phyloP scores from a whole-genome alignment of 495 filamentous ascomycete genomes.

The Delitschia confertaspora region DNA sequence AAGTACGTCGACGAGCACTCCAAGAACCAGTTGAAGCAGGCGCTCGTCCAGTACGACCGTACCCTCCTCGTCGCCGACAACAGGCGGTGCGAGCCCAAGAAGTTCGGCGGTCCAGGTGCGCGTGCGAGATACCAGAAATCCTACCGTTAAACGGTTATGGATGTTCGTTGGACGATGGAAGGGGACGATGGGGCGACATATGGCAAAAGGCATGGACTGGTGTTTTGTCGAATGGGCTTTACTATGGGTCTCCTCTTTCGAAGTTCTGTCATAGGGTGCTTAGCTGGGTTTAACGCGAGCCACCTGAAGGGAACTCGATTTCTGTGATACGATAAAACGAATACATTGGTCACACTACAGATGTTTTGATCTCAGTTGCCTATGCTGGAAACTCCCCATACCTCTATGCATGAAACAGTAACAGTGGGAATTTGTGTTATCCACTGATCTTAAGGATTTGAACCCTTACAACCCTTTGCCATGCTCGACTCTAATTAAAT shows the following conservation, averaged over 20 bases:
- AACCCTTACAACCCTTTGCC: too few relatives aligned
- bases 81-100: slow-evolving; percentile 55
- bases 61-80: slow-evolving; percentile 96
- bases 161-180: not conserved
- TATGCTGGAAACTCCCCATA: too few relatives aligned
- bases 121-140: slow-evolving; percentile 94
- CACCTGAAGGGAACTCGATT: slow-evolving; percentile 9
- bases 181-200: slow-evolving; percentile 2
- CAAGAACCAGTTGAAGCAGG: slow-evolving; percentile 98
- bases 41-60: slow-evolving; percentile 87
- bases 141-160: slow-evolving; percentile 49
- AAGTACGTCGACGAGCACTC: slow-evolving; percentile 99
- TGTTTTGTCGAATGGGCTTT: slow-evolving; percentile 24
- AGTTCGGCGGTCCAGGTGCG: slow-evolving; percentile 74
- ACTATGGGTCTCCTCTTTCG: slow-evolving; percentile 7
- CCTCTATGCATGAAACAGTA: too few relatives aligned
- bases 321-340: slow-evolving; percentile 24
- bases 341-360: slow-evolving; percentile 22
- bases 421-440: too few relatives aligned
- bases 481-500: too few relatives aligned
- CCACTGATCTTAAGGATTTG: too few relatives aligned
- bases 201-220: slow-evolving; percentile 15
- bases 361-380: too few relatives aligned
- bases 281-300: slow-evolving; percentile 2
- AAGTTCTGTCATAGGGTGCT: slow-evolving; percentile 8